Percentiles rank a stretch among this genome's conserved stretches.
Conservation (phyloP, 192 early-diverging fungal species). For the Pilobolus umbonatus region DNA sequence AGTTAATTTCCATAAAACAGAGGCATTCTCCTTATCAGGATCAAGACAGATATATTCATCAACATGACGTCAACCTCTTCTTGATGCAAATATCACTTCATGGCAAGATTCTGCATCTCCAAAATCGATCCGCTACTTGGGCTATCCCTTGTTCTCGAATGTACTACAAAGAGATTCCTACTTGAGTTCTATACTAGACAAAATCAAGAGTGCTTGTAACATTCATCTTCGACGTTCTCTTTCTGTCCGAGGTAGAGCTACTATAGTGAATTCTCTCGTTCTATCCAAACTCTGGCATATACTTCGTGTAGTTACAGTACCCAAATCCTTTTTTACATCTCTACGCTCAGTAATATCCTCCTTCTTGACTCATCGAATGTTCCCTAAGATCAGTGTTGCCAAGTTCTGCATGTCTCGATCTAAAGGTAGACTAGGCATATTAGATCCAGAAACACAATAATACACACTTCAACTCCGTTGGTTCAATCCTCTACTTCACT, state of each 20-base stretch:
- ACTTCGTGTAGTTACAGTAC: background rate
- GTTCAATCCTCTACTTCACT: background rate
- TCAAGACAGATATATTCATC: background rate
- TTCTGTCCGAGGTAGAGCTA: constrained; percentile 2
- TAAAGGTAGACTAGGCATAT: background rate
- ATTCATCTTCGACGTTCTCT: background rate
- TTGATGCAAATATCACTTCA: background rate
- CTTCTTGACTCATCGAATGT: background rate
- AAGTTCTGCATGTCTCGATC: background rate
- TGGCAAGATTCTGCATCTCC: background rate
- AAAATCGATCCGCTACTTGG: background rate
- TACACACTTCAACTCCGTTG: background rate
- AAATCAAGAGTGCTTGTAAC: background rate
- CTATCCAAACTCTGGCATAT: constrained; percentile 13
- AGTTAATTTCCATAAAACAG: too few relatives aligned
- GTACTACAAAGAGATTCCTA: background rate
- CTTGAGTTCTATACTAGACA: background rate
- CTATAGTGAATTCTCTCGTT: background rate
- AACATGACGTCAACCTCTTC: background rate
- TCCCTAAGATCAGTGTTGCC: background rate
- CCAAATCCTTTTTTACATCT: background rate
- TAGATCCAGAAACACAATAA: background rate
- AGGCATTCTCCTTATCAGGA: constrained; percentile 17
- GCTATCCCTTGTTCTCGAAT: background rate
- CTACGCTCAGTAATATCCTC: background rate